Evolutionary conservation across 164 flowering plant genomes (phyloP).

Genomic region (Akebia trifoliata): DNA sequence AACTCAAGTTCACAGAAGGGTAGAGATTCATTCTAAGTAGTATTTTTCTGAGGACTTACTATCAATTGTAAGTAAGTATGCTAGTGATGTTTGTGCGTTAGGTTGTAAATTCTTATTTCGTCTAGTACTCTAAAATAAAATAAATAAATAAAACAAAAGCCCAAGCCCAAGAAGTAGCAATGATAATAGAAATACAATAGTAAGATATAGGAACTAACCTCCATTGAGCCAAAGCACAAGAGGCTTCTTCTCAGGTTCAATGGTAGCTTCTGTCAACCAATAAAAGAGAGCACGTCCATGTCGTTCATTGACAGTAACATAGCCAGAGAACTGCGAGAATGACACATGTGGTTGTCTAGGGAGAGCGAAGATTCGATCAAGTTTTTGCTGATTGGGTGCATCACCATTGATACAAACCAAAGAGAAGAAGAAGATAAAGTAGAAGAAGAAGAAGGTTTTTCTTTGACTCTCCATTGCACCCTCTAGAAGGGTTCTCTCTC

Average conservation of each 20-base stretch:
- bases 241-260: conserved; percentile 44
- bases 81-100: too few species aligned
- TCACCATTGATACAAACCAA: conserved; percentile 10
- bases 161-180: neutral
- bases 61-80: too few species aligned
- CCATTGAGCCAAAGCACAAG: conserved; percentile 95
- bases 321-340: conserved; percentile 72
- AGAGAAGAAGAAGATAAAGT: conserved; percentile 5
- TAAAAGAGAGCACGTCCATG: conserved; percentile 80
- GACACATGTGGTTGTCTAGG: conserved; percentile 75
- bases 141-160: neutral
- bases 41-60: too few species aligned
- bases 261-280: conserved; percentile 63
- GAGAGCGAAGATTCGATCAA: conserved; percentile 47
- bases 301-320: conserved; percentile 56
- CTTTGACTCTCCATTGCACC: conserved; percentile 17
- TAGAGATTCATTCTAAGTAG: too few species aligned
- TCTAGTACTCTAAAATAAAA: neutral
- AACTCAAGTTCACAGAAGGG: too few species aligned
- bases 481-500: neutral
- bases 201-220: conserved; percentile 39
- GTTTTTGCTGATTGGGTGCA: conserved; percentile 25
- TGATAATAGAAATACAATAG: too few species aligned
- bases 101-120: neutral
- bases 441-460: conserved; percentile 4